Evolutionary conservation across 371 early-diverging fungal species (phyloP).

Genomic region (Rhizopus stolonifer): DNA sequence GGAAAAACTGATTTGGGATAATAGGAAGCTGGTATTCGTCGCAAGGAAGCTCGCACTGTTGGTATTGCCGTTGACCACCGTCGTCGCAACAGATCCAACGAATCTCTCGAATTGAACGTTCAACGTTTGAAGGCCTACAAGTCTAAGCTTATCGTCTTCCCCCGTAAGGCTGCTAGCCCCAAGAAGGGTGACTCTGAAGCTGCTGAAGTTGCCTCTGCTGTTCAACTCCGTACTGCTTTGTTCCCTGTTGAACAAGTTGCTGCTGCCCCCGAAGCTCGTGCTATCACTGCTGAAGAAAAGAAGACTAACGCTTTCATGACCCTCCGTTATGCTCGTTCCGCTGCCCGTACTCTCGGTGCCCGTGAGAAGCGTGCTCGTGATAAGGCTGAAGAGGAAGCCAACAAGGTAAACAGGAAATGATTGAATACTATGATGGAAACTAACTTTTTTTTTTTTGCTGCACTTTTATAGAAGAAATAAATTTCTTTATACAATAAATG

Average conservation of each 20-base stretch:
- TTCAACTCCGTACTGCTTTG: slow-evolving; percentile 72
- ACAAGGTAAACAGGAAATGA: slow-evolving; percentile 53
- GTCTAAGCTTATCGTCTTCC: slow-evolving; percentile 77
- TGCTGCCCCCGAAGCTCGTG: slow-evolving; percentile 73
- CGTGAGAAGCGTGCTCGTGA: slow-evolving; percentile 80
- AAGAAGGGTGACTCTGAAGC: slow-evolving; percentile 73
- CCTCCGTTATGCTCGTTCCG: slow-evolving; percentile 88
- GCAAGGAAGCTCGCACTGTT: slow-evolving; percentile 94
- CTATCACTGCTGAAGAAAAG: slow-evolving; percentile 86
- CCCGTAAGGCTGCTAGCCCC: slow-evolving; percentile 81
- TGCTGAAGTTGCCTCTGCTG: slow-evolving; percentile 64
- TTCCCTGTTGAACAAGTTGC: slow-evolving; percentile 73
- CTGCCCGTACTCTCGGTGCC: slow-evolving; percentile 78
- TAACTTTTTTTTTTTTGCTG: slow-evolving; percentile 7
- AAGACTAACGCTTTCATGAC: slow-evolving; percentile 76
- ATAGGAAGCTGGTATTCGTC: slow-evolving; percentile 90
- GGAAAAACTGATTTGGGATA: neutral
- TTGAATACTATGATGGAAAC: neutral
- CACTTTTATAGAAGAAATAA: slow-evolving; percentile 46
- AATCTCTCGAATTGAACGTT: slow-evolving; percentile 94
- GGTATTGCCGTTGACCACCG: slow-evolving; percentile 99
- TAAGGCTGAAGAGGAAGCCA: slow-evolving; percentile 84
- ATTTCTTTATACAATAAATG: slow-evolving; percentile 13
- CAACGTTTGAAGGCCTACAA: slow-evolving; percentile 97
- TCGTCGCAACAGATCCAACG: slow-evolving; percentile 96